A percentile compares a stretch with the other conserved stretches of the same genome.
These are phyloP conservation scores for Irpex sp. DNA, from an alignment of 1,284 basidiomycete genomes.

Conservation along the genomic window DNA sequence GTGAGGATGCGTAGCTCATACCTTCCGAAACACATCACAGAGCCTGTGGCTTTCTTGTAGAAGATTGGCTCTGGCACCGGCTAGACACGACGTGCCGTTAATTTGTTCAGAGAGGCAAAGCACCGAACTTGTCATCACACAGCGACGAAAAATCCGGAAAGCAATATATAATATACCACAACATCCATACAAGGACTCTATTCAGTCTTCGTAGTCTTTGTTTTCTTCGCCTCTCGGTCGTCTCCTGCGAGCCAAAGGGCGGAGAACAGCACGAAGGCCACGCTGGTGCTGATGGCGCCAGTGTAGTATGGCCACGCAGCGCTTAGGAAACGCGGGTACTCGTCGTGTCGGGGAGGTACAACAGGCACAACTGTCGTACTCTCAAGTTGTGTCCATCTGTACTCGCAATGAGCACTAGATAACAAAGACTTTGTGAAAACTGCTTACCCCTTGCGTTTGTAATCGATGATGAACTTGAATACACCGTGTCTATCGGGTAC, in stretches of 20 bases:
- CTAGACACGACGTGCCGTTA: background rate
- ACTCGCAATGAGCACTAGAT: background rate
- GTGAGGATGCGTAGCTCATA: too few relatives aligned
- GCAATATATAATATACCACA: background rate
- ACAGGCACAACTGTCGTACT: constrained; percentile 80
- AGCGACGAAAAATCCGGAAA: background rate
- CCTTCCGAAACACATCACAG: too few relatives aligned
- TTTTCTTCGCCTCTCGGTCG: constrained; percentile 43
- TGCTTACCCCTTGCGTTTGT: constrained; percentile 81
- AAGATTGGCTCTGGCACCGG: too few relatives aligned
- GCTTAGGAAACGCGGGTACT: constrained; percentile 90
- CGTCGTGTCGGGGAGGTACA: constrained; percentile 92
- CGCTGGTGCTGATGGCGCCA: constrained; percentile 84
- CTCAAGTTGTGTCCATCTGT: constrained; percentile 70
- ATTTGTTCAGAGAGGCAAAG: background rate
- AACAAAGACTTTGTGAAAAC: constrained; percentile 9
- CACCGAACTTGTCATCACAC: background rate
- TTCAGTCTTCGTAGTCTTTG: constrained; percentile 24
- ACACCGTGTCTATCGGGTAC: constrained; percentile 96
- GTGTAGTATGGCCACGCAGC: constrained; percentile 95
- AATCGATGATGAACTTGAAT: constrained; percentile 91
- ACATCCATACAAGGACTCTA: constrained; percentile 13
- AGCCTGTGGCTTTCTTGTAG: too few relatives aligned
- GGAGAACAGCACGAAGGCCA: constrained; percentile 82
- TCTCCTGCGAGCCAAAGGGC: constrained; percentile 84